Conservation (phyloP, 306 rosid species). For the Cyclanthera cordifolia region DNA sequence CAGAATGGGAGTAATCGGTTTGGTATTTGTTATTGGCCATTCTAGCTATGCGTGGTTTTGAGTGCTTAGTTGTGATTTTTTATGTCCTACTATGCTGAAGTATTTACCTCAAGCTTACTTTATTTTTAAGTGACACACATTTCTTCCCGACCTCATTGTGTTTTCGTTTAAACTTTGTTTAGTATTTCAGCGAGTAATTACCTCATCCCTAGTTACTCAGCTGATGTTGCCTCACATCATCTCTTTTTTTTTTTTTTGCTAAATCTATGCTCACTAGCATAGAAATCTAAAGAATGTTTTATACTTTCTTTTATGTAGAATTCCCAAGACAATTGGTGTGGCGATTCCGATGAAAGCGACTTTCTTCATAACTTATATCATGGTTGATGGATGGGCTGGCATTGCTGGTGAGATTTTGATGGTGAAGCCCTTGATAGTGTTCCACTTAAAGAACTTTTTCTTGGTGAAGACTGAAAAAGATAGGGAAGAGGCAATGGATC, state of each 20-base stretch:
- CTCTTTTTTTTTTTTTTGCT: not conserved
- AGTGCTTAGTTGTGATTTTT: too few species aligned
- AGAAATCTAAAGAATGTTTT: not conserved
- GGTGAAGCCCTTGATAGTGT: conserved; percentile 75
- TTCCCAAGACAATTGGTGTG: conserved; percentile 68
- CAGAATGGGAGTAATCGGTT: too few species aligned
- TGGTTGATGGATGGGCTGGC: conserved; percentile 99
- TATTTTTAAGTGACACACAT: too few species aligned
- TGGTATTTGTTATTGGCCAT: too few species aligned
- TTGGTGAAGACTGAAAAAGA: conserved; percentile 94
- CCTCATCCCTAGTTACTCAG: not conserved
- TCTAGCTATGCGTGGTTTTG: too few species aligned
- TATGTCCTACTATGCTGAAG: too few species aligned
- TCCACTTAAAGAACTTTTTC: conserved; percentile 84
- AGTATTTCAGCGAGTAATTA: not conserved
- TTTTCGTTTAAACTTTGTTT: not conserved
- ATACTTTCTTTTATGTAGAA: conserved; percentile 34
- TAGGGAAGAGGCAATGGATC: conserved; percentile 94
- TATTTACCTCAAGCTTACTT: too few species aligned
- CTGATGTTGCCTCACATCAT: not conserved
- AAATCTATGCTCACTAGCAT: not conserved
- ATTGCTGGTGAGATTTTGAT: conserved; percentile 91
- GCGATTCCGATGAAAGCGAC: conserved; percentile 88
- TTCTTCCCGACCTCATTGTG: not conserved
- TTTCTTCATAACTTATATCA: too few species aligned